These are phyloP conservation scores for Xylaria venustula DNA, from an alignment of 495 filamentous ascomycete species.

Conservation along the genomic window DNA sequence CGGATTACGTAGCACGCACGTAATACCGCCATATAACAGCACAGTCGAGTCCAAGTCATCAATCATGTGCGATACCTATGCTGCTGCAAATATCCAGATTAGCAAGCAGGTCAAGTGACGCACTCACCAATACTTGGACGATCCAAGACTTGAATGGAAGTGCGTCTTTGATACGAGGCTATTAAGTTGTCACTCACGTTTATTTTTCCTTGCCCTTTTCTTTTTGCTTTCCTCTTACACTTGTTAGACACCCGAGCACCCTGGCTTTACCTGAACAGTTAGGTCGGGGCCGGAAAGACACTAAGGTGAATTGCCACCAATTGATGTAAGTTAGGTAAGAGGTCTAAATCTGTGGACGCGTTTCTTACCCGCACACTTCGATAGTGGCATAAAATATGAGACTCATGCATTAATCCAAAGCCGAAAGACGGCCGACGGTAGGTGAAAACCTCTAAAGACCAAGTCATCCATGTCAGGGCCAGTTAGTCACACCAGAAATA, in stretches of 20 bases:
- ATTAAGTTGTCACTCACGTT: too few relatives aligned
- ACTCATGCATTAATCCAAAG: conserved; percentile 28
- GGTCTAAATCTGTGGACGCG: too few relatives aligned
- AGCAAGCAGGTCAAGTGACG: too few relatives aligned
- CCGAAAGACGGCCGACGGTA: conserved; percentile 25
- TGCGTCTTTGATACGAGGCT: too few relatives aligned
- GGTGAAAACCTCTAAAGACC: conserved; percentile 11
- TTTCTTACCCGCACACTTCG: conserved; percentile 4
- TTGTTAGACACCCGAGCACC: too few relatives aligned
- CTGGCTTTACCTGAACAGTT: neutral
- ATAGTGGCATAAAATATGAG: conserved; percentile 8
- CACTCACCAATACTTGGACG: too few relatives aligned
- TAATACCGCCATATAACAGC: neutral
- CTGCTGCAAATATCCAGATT: too few relatives aligned
- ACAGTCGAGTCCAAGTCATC: neutral
- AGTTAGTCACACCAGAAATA: conserved; percentile 20
- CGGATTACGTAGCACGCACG: neutral
- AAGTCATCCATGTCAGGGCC: conserved; percentile 7
- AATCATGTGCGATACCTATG: neutral
- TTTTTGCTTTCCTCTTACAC: too few relatives aligned
- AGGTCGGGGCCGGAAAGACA: neutral
- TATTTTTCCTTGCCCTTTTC: neutral
- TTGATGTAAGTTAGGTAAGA: neutral
- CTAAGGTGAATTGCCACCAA: neutral
- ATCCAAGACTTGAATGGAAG: too few relatives aligned